Percentiles rank a stretch among this genome's conserved stretches.
phyloP scores from a whole-genome alignment of 208 protist genomes.

The Trypanosoma melophagium region DNA sequence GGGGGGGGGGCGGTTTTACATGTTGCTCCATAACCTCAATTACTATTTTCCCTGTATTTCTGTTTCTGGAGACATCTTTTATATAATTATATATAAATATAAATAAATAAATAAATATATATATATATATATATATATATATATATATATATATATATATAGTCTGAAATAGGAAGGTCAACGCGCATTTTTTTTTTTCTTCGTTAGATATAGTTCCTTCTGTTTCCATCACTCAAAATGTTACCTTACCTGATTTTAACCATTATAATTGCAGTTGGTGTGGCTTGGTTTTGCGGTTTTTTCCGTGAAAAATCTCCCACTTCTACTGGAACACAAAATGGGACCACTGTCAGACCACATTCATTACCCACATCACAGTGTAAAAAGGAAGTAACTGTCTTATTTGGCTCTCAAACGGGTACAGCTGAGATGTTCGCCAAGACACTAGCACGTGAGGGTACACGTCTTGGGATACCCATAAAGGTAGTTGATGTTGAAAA shows the following conservation, averaged over 20 bases:
- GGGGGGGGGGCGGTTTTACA: too few species aligned
- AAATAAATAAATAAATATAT: too few species aligned
- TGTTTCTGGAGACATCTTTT: too few species aligned
- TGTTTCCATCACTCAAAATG: not conserved
- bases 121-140: too few species aligned
- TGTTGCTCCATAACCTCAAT: too few species aligned
- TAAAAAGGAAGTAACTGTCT: constrained; percentile 59
- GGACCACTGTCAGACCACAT: not conserved
- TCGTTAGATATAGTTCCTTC: constrained; percentile 14
- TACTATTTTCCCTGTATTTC: too few species aligned
- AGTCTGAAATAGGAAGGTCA: too few species aligned
- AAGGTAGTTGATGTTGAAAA: constrained; percentile 62
- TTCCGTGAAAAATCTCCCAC: constrained; percentile 21
- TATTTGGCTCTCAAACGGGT: constrained; percentile 89
- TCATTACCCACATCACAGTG: constrained; percentile 2
- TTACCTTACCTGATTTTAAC: constrained; percentile 42
- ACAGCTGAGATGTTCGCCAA: constrained; percentile 91
- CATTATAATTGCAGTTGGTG: constrained; percentile 40
- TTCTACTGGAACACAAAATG: not conserved
- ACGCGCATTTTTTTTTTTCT: constrained; percentile 7
- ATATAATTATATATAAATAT: too few species aligned
- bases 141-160: too few species aligned
- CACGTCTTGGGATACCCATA: constrained; percentile 64
- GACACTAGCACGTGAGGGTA: constrained; percentile 70
- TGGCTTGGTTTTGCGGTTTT: constrained; percentile 51